Percentiles rank a stretch among this genome's conserved stretches.
Conservation (phyloP, 2,329 filamentous ascomycete genomes). For the Beauveria asiatica region DNA sequence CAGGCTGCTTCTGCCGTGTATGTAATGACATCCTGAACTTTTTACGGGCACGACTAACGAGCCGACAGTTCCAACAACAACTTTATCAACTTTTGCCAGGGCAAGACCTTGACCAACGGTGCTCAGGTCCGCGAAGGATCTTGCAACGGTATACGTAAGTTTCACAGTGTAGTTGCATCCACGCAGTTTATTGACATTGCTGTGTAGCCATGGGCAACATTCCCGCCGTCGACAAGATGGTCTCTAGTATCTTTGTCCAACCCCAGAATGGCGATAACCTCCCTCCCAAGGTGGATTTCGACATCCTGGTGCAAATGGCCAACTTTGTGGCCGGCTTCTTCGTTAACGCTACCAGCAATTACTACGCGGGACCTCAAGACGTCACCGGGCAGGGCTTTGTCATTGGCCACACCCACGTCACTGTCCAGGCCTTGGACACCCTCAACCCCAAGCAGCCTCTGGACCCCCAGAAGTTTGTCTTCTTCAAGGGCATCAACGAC, state of each 20-base stretch:
- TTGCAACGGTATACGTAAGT: conserved; percentile 55
- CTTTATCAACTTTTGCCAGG: conserved; percentile 56
- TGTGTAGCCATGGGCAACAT: conserved; percentile 51
- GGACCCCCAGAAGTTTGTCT: conserved; percentile 45
- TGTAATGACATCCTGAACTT: conserved; percentile 18
- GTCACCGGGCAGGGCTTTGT: conserved; percentile 39
- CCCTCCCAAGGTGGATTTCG: conserved; percentile 38
- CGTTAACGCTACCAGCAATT: conserved; percentile 51
- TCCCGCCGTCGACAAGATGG: conserved; percentile 45
- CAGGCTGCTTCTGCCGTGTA: conserved; percentile 46
- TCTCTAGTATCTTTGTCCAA: conserved; percentile 45
- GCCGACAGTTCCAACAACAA: conserved; percentile 45
- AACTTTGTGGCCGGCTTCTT: conserved; percentile 52
- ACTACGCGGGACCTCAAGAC: conserved; percentile 52
- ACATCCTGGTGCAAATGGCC: conserved; percentile 41
- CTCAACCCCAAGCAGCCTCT: conserved; percentile 44
- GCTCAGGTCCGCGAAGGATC: conserved; percentile 49
- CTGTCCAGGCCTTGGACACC: conserved; percentile 48
- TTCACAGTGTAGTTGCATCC: neutral
- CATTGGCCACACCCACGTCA: conserved; percentile 53
- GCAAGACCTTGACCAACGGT: conserved; percentile 50
- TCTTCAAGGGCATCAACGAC: conserved; percentile 62
- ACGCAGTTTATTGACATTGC: conserved; percentile 4
- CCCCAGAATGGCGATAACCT: conserved; percentile 45
- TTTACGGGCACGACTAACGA: conserved; percentile 15